These are phyloP conservation scores for Serendipita indica DNA, from an alignment of 768 basidiomycete genomes.

Conservation along the genomic window DNA sequence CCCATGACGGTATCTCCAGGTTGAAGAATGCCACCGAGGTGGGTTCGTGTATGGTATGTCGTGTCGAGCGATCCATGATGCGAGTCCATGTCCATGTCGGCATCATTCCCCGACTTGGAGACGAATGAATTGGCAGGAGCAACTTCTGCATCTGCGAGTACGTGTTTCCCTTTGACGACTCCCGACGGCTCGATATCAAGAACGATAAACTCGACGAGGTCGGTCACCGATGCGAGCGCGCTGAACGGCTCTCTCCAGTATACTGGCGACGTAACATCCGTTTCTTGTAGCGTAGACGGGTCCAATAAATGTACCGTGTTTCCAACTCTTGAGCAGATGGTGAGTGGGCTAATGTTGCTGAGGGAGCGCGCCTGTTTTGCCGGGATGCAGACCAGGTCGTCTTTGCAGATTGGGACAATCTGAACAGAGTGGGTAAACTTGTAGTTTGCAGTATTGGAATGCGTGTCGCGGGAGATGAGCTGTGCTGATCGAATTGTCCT, in stretches of 20 bases:
- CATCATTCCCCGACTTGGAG: conserved; percentile 31
- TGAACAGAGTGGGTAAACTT: conserved; percentile 97
- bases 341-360: conserved; percentile 78
- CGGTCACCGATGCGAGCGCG: conserved; percentile 62
- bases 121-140: conserved; percentile 69
- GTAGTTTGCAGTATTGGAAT: conserved; percentile 85
- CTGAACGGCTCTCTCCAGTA: conserved; percentile 93
- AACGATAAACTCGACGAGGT: conserved; percentile 88
- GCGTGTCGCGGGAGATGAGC: conserved; percentile 81
- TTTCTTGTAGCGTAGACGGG: conserved; percentile 66
- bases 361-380: conserved; percentile 64
- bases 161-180: conserved; percentile 55
- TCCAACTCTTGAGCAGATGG: conserved; percentile 80
- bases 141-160: conserved; percentile 82
- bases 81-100: conserved; percentile 47
- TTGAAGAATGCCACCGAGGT: conserved; percentile 84
- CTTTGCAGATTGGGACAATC: conserved; percentile 93
- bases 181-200: conserved; percentile 83
- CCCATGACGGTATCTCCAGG: conserved; percentile 91
- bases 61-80: conserved; percentile 44
- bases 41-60: conserved; percentile 92
- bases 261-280: conserved; percentile 59
- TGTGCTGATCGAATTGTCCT: conserved; percentile 93
- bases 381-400: conserved; percentile 88
- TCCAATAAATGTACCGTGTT: conserved; percentile 86